Conservation (phyloP, 1,139 yeast species). For the Yamadazyma diddensiae region DNA sequence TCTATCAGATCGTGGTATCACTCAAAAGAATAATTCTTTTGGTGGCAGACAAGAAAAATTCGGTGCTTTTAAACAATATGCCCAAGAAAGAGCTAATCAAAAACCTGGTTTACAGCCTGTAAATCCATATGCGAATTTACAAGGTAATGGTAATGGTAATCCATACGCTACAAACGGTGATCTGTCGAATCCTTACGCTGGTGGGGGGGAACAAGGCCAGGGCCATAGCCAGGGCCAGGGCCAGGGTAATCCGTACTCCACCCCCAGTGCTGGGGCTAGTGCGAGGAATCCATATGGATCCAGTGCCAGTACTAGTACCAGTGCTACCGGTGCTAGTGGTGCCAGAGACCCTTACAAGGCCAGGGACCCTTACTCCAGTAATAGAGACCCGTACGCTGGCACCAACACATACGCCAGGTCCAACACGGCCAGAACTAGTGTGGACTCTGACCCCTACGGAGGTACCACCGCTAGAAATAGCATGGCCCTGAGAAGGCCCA, state of each 20-base stretch:
- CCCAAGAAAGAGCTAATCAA: slow-evolving; percentile 43
- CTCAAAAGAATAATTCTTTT: slow-evolving; percentile 32
- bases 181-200: slow-evolving; percentile 6
- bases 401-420: too few relatives aligned
- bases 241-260: background rate
- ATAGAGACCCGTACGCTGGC: background rate
- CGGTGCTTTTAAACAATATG: slow-evolving; percentile 63
- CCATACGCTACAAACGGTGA: slow-evolving; percentile 22
- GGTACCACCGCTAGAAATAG: background rate
- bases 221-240: background rate
- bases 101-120: slow-evolving; percentile 47
- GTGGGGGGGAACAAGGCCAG: slow-evolving; percentile 12
- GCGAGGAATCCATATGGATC: slow-evolving; percentile 11
- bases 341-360: background rate
- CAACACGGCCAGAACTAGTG: too few relatives aligned
- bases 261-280: too few relatives aligned
- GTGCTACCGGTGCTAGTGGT: background rate
- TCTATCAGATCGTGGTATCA: slow-evolving; percentile 51
- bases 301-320: background rate
- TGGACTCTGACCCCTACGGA: background rate
- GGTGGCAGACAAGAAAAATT: slow-evolving; percentile 50
- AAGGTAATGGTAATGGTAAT: slow-evolving; percentile 18
- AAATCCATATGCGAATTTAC: slow-evolving; percentile 43
- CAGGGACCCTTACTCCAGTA: slow-evolving; percentile 1
- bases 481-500: background rate